Evolutionary conservation across 2,329 filamentous ascomycete species (phyloP).

Genomic region (Tothia fuscella): DNA sequence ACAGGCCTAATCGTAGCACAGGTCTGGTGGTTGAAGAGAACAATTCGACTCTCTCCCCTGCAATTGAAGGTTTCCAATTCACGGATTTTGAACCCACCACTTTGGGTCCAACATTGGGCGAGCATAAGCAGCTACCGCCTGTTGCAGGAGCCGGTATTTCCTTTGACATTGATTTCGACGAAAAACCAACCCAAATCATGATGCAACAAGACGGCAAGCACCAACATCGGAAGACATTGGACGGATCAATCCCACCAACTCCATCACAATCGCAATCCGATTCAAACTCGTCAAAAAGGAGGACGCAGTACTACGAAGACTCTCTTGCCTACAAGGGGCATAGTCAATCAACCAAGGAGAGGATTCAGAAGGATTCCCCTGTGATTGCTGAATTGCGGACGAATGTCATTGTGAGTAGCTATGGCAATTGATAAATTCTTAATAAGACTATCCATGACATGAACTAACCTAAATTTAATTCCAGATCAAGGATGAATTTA

Average conservation of each 20-base stretch:
- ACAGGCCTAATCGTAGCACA: constrained; percentile 4
- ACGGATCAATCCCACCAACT: too few species aligned
- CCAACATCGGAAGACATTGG: too few species aligned
- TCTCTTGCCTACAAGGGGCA: constrained; percentile 20
- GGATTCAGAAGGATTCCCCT: constrained; percentile 33
- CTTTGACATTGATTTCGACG: not conserved
- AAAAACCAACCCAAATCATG: not conserved
- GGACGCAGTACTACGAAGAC: constrained; percentile 21
- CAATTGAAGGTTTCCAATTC: constrained; percentile 2
- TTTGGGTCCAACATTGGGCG: not conserved
- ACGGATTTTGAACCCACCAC: constrained; percentile 1
- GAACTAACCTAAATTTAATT: not conserved
- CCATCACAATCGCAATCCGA: too few species aligned
- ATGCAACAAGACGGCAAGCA: not conserved
- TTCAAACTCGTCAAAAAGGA: constrained; percentile 1
- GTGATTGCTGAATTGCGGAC: constrained; percentile 37
- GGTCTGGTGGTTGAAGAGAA: too few species aligned
- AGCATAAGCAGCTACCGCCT: too few species aligned
- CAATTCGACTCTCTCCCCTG: too few species aligned
- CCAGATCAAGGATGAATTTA: constrained; percentile 63
- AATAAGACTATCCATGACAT: not conserved
- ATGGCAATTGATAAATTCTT: constrained; percentile 15
- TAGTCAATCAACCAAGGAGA: constrained; percentile 22
- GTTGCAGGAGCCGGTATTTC: not conserved
- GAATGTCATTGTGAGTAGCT: constrained; percentile 37